Conservation (phyloP, 495 filamentous ascomycete species). For the Podospora anserina region DNA sequence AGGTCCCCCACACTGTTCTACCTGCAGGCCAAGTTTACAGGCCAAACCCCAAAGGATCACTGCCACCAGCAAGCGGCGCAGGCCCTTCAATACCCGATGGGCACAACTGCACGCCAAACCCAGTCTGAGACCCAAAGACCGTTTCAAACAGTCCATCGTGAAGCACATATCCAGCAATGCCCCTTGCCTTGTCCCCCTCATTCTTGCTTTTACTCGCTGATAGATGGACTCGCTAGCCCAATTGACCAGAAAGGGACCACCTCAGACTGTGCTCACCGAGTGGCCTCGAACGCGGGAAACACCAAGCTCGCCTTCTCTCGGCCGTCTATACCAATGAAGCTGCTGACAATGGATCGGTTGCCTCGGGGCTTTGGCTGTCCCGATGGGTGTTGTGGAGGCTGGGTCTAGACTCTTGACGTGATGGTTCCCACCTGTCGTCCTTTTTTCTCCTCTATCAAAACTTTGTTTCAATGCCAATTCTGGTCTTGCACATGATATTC, state of each 20-base stretch:
- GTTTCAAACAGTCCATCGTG: slow-evolving; percentile 14
- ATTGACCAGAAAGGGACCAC: neutral
- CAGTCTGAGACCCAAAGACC: neutral
- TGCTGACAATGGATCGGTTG: neutral
- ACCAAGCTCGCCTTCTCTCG: neutral
- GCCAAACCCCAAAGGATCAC: neutral
- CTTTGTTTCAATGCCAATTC: neutral
- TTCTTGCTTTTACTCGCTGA: neutral
- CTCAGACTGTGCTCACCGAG: slow-evolving; percentile 9
- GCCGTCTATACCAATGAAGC: neutral
- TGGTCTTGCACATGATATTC: neutral
- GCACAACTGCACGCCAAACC: slow-evolving; percentile 9
- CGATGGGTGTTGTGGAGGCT: neutral
- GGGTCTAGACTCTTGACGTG: slow-evolving; percentile 5
- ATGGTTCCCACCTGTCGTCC: neutral
- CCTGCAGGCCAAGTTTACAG: neutral
- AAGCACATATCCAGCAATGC: slow-evolving; percentile 4
- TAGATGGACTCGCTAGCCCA: neutral
- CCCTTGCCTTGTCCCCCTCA: neutral
- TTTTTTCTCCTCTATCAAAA: neutral
- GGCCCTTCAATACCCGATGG: neutral
- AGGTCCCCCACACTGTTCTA: neutral
- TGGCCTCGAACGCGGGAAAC: slow-evolving; percentile 10
- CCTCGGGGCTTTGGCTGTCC: neutral
- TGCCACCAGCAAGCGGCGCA: slow-evolving; percentile 13